Conservation (phyloP, 2,329 filamentous ascomycete genomes). For the Penicillium sp. region DNA sequence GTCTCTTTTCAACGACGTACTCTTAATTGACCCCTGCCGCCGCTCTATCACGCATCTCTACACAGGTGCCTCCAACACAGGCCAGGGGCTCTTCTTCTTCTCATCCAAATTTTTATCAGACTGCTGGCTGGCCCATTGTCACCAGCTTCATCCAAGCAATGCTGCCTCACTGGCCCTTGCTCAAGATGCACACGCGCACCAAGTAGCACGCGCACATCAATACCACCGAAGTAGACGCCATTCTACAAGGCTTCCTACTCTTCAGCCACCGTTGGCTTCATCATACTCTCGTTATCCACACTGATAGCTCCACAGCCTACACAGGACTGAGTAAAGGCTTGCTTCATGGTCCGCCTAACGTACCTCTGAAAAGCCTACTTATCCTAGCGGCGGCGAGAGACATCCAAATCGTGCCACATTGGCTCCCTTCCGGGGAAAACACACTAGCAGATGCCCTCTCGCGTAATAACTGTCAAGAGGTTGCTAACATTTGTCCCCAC, state of each 20-base stretch:
- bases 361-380: slow-evolving; percentile 4
- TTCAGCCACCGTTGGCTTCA: slow-evolving; percentile 7
- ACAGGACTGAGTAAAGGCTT: not conserved
- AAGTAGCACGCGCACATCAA: not conserved
- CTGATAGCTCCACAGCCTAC: slow-evolving; percentile 6
- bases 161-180: slow-evolving; percentile 4
- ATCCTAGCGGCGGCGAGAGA: slow-evolving; percentile 10
- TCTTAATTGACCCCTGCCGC: slow-evolving; percentile 5
- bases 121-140: slow-evolving; percentile 10
- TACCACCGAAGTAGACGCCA: slow-evolving; percentile 5
- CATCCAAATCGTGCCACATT: slow-evolving; percentile 9
- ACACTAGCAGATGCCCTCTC: slow-evolving; percentile 7
- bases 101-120: slow-evolving; percentile 10
- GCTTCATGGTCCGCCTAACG: slow-evolving; percentile 3
- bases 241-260: slow-evolving; percentile 8
- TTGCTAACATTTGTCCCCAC: slow-evolving; percentile 8
- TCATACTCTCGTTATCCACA: slow-evolving; percentile 9
- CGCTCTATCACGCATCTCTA: slow-evolving; percentile 6
- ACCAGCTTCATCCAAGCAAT: slow-evolving; percentile 11
- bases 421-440: slow-evolving; percentile 8
- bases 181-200: not conserved
- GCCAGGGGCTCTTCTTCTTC: slow-evolving; percentile 11
- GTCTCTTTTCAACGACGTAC: slow-evolving; percentile 6
- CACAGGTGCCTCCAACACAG: slow-evolving; percentile 9
- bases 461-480: slow-evolving; percentile 1